phyloP scores from a whole-genome alignment of 2,329 filamentous ascomycete species.

The Phialophora expanda region DNA sequence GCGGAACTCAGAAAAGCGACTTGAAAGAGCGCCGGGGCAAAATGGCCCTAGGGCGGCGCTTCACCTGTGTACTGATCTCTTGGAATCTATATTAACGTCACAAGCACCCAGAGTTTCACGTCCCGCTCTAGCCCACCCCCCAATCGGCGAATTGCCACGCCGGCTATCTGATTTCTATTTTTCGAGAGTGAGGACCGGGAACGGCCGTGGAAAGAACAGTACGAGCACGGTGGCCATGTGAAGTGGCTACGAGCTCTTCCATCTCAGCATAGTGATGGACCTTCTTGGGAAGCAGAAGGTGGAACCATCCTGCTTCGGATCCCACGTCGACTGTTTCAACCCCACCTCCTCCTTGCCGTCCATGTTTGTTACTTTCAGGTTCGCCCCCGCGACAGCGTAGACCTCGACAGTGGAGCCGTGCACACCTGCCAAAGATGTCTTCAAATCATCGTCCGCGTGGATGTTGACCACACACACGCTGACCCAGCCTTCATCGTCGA shows the following conservation, averaged over 20 bases:
- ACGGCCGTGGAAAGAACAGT: not conserved
- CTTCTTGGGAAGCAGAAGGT: constrained; percentile 70
- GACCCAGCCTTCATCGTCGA: constrained; percentile 62
- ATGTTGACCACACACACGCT: constrained; percentile 77
- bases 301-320: constrained; percentile 57
- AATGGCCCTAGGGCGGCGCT: not conserved
- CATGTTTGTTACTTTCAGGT: constrained; percentile 65
- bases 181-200: not conserved
- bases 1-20: constrained; percentile 40
- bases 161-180: not conserved
- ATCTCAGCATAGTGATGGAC: constrained; percentile 70
- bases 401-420: constrained; percentile 57
- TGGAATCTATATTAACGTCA: not conserved
- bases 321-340: constrained; percentile 67
- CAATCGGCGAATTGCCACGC: not conserved
- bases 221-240: not conserved
- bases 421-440: constrained; percentile 47
- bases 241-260: constrained; percentile 48
- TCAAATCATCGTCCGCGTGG: constrained; percentile 64
- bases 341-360: constrained; percentile 66
- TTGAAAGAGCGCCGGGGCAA: not conserved
- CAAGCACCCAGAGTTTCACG: not conserved
- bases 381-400: constrained; percentile 65
- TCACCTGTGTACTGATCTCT: not conserved
- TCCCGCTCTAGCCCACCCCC: not conserved